Percentiles rank a stretch among this genome's conserved stretches.
These are phyloP conservation scores for Pseudonitzschia pungens DNA, from an alignment of 108 stramenopile species.

Conservation along the genomic window DNA sequence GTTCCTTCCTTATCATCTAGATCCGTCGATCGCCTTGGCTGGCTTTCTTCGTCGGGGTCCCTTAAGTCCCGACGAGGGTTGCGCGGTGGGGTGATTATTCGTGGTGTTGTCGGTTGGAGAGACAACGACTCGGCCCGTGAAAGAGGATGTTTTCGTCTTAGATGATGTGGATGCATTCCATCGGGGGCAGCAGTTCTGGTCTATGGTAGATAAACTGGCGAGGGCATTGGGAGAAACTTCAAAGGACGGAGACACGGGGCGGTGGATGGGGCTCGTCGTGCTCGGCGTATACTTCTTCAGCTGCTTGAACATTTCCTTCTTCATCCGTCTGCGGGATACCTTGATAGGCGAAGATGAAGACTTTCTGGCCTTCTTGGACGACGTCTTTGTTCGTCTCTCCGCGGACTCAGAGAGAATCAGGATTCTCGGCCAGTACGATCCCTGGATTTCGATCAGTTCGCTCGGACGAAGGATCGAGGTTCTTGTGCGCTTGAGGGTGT, in stretches of 20 bases:
- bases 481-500: constrained; percentile 5
- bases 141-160: constrained; percentile 5
- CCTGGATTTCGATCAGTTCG: constrained; percentile 17
- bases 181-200: not conserved
- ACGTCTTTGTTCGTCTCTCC: not conserved
- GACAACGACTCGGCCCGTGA: constrained; percentile 3
- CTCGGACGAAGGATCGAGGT: constrained; percentile 12
- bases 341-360: not conserved
- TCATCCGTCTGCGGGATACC: constrained; percentile 10
- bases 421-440: constrained; percentile 20
- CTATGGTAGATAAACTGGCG: not conserved
- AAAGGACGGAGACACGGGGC: not conserved
- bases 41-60: constrained; percentile 6
- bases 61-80: not conserved
- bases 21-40: not conserved
- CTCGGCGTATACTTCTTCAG: not conserved
- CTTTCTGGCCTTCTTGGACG: not conserved
- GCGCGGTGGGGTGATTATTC: not conserved
- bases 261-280: not conserved
- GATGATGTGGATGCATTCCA: not conserved
- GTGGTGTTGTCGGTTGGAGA: not conserved
- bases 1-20: not conserved
- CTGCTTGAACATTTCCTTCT: not conserved
- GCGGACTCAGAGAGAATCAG: constrained; percentile 2
- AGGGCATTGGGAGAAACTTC: not conserved